Evolutionary conservation across 768 basidiomycete genomes (phyloP).

Genomic region (Xanthoconium purpureum): DNA sequence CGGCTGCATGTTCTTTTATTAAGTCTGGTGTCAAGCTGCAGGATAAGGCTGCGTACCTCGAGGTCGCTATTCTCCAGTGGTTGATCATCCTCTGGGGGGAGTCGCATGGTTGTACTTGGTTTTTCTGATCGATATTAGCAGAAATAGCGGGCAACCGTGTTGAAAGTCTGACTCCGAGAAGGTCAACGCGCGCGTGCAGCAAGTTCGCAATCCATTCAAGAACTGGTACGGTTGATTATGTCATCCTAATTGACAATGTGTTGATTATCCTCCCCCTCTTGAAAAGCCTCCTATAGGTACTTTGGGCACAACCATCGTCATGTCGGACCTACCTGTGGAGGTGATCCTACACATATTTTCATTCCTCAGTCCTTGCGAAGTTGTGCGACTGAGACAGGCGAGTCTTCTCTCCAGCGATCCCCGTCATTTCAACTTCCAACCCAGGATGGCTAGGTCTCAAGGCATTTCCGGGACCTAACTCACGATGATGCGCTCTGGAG

Average conservation of each 20-base stretch:
- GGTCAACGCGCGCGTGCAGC: not conserved
- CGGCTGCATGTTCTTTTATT: not conserved
- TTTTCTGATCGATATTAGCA: too few species aligned
- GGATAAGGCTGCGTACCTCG: constrained; percentile 6
- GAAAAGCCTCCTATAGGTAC: too few species aligned
- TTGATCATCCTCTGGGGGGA: constrained; percentile 1
- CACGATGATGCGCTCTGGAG: not conserved
- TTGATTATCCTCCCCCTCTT: too few species aligned
- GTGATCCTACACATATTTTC: not conserved
- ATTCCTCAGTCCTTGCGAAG: not conserved
- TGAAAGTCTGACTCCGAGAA: not conserved
- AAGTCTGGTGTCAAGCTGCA: not conserved
- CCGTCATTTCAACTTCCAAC: not conserved
- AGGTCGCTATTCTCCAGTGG: not conserved
- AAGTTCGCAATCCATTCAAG: not conserved
- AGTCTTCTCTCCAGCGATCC: not conserved
- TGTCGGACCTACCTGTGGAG: not conserved
- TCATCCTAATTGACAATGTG: too few species aligned
- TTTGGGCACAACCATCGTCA: too few species aligned
- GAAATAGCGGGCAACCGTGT: too few species aligned
- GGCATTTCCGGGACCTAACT: not conserved
- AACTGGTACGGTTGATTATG: too few species aligned
- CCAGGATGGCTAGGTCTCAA: not conserved
- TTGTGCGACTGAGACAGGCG: not conserved
- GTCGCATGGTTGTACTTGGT: constrained; percentile 11